Conservation (phyloP, 108 stramenopile genomes). For the Skeletonema grethae region DNA sequence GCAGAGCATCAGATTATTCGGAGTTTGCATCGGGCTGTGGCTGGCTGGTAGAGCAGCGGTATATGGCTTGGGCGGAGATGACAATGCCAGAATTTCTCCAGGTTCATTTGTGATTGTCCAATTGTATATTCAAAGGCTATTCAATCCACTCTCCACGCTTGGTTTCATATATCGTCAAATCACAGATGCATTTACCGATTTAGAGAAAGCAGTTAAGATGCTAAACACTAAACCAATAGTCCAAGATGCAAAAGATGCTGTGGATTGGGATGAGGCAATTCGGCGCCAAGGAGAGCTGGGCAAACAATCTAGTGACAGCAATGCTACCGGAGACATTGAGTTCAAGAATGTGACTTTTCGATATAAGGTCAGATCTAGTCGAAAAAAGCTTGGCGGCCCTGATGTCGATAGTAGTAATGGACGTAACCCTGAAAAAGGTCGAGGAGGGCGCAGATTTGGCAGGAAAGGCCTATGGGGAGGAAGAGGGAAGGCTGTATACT, state of each 20-base stretch:
- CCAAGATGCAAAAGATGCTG: slow-evolving; percentile 42
- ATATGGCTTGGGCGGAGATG: slow-evolving; percentile 21
- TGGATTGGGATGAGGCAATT: slow-evolving; percentile 36
- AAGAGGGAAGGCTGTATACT: slow-evolving; percentile 18
- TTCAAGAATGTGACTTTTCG: slow-evolving; percentile 49
- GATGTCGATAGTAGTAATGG: slow-evolving; percentile 9
- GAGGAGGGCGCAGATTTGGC: slow-evolving; percentile 21
- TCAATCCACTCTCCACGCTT: slow-evolving; percentile 40
- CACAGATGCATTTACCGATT: slow-evolving; percentile 46
- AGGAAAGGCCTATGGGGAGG: slow-evolving; percentile 37
- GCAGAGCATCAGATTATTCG: slow-evolving; percentile 35
- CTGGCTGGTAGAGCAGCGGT: slow-evolving; percentile 48
- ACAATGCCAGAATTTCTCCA: slow-evolving; percentile 16
- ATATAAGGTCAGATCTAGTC: slow-evolving; percentile 32
- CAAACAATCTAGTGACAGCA: neutral
- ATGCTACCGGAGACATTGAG: slow-evolving; percentile 32
- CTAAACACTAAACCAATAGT: slow-evolving; percentile 30
- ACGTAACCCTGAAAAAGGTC: neutral
- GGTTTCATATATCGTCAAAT: slow-evolving; percentile 50
- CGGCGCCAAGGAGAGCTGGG: neutral
- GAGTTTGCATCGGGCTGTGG: slow-evolving; percentile 34
- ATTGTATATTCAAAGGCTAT: slow-evolving; percentile 48
- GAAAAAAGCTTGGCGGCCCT: slow-evolving; percentile 35
- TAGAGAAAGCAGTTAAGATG: slow-evolving; percentile 53
- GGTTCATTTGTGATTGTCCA: slow-evolving; percentile 55